A percentile compares a stretch with the other conserved stretches of the same genome.
Evolutionary conservation across 2,329 filamentous ascomycete genomes (phyloP).

Genomic region (Botrytis elliptica): DNA sequence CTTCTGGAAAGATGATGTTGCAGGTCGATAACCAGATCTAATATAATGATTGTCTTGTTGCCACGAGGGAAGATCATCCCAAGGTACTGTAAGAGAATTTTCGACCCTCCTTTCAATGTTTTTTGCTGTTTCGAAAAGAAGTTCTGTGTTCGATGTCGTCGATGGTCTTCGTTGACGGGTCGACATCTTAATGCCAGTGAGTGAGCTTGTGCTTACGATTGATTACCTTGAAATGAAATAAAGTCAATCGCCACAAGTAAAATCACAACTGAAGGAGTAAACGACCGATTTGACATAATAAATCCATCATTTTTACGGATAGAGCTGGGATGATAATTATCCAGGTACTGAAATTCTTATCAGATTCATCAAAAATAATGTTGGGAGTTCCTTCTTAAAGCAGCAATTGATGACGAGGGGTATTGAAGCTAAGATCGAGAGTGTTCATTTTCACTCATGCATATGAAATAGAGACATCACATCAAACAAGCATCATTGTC

Average conservation of each 20-base stretch:
- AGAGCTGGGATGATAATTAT: not conserved
- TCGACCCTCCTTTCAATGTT: conserved; percentile 40
- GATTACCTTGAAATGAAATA: not conserved
- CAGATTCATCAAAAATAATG: conserved; percentile 9
- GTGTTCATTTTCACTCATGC: not conserved
- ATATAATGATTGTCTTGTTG: conserved; percentile 69
- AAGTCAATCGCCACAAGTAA: not conserved
- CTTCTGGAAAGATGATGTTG: conserved; percentile 57
- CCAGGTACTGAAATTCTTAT: not conserved
- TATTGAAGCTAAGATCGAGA: conserved; percentile 7
- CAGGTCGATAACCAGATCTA: conserved; percentile 61
- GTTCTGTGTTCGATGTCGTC: conserved; percentile 29
- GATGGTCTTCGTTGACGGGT: conserved; percentile 32
- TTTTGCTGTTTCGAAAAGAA: conserved; percentile 30
- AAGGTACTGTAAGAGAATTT: conserved; percentile 46
- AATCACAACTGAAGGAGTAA: not conserved
- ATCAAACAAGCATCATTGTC: conserved; percentile 4
- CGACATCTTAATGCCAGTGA: conserved; percentile 28
- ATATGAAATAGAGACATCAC: not conserved
- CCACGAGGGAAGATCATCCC: conserved; percentile 53
- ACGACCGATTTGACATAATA: not conserved
- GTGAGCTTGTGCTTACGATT: not conserved
- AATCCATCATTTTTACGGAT: not conserved
- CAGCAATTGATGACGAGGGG: conserved; percentile 11
- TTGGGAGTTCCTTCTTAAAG: conserved; percentile 19